Evolutionary conservation across 177 flowering plant genomes (phyloP), one percentile per base, ranked within the genome.

Genomic region (Tripterygium wilfordii): DNA sequence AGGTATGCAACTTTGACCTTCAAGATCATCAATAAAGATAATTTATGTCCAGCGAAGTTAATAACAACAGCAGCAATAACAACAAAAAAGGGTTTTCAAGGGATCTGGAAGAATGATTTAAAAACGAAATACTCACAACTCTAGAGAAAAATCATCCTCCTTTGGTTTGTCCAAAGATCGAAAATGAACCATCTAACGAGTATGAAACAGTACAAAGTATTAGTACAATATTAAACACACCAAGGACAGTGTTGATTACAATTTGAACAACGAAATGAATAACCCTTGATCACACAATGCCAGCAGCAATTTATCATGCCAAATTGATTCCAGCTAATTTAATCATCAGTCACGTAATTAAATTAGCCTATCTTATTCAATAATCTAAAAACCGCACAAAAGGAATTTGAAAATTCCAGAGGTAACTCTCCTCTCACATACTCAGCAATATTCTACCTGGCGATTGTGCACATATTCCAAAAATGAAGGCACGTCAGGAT

Each of bases 381-480:
- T 30, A 30, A 30, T 30, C 33, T 6, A 7, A 30, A 41, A 41
- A 41, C 14, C 42, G 13, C 6, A 2, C 31, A 44, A 25, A 25
- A 2, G 2, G 26, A 41, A 2, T 13, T 7, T 3, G 40, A 14
- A 40, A 1, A 40, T 21, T 12, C 33, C 8, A 30, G n/a, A n/a
- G n/a, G n/a, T n/a, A n/a, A n/a, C n/a, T n/a, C n/a, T n/a, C n/a
- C n/a, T n/a, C n/a, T n/a, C n/a, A n/a, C n/a, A n/a, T n/a, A n/a
- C n/a, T n/a, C n/a, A n/a, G n/a, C 20, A 5, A 43, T 12, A 38
- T 5, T 40, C 16, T 75, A 91, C 98, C 95, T 91, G 96, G 17
- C 96, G 95, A 67, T 85, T 85, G 43, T 85, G 90, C 45, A 84
- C 92, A 68, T 88, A 88, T 51, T 83, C 95, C 68, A 92, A 68